Evolutionary conservation across 208 protist genomes (phyloP).

Genomic region (Hexamita inflata): DNA sequence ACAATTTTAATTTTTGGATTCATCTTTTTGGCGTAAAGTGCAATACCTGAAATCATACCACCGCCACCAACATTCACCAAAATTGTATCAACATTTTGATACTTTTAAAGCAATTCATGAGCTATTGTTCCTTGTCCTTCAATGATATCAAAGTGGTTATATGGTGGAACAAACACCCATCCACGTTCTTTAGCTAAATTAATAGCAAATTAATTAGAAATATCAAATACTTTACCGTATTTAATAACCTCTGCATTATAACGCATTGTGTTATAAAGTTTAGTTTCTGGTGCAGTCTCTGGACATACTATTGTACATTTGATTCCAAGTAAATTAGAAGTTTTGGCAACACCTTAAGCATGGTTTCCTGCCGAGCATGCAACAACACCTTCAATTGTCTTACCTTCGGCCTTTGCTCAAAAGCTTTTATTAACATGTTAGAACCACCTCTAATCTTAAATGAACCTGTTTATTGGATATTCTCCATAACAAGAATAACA

Average conservation of each 20-base stretch:
- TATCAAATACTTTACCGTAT: slow-evolving; percentile 3
- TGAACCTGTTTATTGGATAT: slow-evolving; percentile 21
- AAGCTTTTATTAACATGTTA: background rate
- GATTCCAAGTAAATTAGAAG: background rate
- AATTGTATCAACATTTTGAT: too few relatives aligned
- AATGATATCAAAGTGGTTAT: background rate
- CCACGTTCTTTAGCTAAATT: background rate
- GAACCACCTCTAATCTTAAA: slow-evolving; percentile 24
- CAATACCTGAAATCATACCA: too few relatives aligned
- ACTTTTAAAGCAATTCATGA: too few relatives aligned
- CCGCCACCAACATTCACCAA: too few relatives aligned
- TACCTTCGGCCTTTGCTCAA: too few relatives aligned
- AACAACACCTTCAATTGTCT: background rate
- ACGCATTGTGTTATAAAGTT: background rate
- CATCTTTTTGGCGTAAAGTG: too few relatives aligned
- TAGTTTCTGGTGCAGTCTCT: slow-evolving; percentile 1
- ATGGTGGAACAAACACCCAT: slow-evolving; percentile 13
- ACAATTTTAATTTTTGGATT: too few relatives aligned
- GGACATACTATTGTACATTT: slow-evolving; percentile 6
- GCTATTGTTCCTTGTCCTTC: slow-evolving; percentile 26
- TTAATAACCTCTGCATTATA: slow-evolving; percentile 18
- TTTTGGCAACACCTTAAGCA: slow-evolving; percentile 24
- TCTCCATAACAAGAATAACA: slow-evolving; percentile 4
- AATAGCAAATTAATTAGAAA: background rate
- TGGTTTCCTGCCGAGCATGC: slow-evolving; percentile 27